phyloP scores from a whole-genome alignment of 176 grass and related monocot species.

The Themeda triandra region DNA sequence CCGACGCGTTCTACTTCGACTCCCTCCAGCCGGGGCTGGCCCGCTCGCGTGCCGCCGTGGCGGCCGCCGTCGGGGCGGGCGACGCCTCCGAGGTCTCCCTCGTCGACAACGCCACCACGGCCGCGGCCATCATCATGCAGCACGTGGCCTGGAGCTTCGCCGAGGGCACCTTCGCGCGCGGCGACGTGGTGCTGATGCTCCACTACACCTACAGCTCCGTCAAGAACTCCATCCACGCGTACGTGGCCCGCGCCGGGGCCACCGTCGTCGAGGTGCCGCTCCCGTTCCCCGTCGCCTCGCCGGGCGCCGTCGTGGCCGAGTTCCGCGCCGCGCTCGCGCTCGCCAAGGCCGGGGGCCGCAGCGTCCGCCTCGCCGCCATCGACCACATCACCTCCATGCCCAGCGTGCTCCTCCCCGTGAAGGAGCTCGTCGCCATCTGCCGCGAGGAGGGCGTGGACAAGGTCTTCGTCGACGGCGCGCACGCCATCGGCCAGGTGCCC shows the following conservation, averaged over 20 bases:
- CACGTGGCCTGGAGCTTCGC: constrained; percentile 70
- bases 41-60: constrained; percentile 45
- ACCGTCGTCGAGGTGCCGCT: constrained; percentile 73
- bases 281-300: constrained; percentile 59
- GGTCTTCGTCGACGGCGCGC: constrained; percentile 83
- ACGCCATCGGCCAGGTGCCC: constrained; percentile 78
- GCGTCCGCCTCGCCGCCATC: constrained; percentile 69
- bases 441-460: constrained; percentile 79
- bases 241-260: constrained; percentile 60
- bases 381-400: constrained; percentile 96
- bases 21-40: constrained; percentile 47
- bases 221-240: constrained; percentile 79
- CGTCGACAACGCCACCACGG: constrained; percentile 82
- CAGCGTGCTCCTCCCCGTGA: constrained; percentile 75
- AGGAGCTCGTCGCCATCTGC: constrained; percentile 81
- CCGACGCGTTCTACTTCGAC: constrained; percentile 71
- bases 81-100: constrained; percentile 59
- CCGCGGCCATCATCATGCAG: constrained; percentile 73
- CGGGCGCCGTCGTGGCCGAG: constrained; percentile 42
- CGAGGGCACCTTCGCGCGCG: constrained; percentile 52
- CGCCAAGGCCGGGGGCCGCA: constrained; percentile 36
- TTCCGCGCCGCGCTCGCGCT: constrained; percentile 56
- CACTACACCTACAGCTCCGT: constrained; percentile 73
- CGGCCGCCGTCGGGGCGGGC: constrained; percentile 35
- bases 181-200: constrained; percentile 69